Percentiles rank a stretch among this genome's conserved stretches.
Evolutionary conservation across 2,329 filamentous ascomycete genomes (phyloP).

Genomic region (Ambrosiella cleistominuta): DNA sequence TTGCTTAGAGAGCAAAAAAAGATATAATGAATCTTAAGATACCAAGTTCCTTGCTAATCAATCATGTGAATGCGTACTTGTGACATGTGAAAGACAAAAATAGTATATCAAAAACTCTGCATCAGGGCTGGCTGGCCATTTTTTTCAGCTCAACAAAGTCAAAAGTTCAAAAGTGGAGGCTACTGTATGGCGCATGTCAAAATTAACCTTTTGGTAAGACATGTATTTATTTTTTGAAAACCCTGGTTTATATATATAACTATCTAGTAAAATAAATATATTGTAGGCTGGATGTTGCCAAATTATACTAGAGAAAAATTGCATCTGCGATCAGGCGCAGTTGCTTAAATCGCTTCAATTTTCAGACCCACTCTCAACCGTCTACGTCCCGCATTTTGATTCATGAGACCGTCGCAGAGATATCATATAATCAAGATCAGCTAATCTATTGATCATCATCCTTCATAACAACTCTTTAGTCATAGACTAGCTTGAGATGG

Average conservation of each 20-base stretch:
- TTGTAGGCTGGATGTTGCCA: not conserved
- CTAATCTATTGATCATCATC: too few relatives aligned
- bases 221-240: not conserved
- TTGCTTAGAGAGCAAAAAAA: constrained; percentile 12
- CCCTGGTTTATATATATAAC: too few relatives aligned
- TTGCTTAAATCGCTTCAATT: not conserved
- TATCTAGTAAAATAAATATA: too few relatives aligned
- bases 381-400: not conserved
- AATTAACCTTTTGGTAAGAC: not conserved
- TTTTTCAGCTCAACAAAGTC: too few relatives aligned
- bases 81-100: not conserved
- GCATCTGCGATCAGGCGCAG: not conserved
- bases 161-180: not conserved
- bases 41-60: not conserved
- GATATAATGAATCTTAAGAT: constrained; percentile 14
- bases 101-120: too few relatives aligned
- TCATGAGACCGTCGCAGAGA: not conserved
- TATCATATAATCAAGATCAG: not conserved
- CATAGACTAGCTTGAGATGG: not conserved
- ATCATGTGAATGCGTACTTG: not conserved
- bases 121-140: too few relatives aligned
- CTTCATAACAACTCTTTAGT: not conserved
- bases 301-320: not conserved
- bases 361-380: constrained; percentile 3
- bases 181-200: not conserved